Evolutionary conservation across 345 rosid species (phyloP), one percentile per base, ranked within the genome.

Genomic region (Sisymbrium irio): DNA sequence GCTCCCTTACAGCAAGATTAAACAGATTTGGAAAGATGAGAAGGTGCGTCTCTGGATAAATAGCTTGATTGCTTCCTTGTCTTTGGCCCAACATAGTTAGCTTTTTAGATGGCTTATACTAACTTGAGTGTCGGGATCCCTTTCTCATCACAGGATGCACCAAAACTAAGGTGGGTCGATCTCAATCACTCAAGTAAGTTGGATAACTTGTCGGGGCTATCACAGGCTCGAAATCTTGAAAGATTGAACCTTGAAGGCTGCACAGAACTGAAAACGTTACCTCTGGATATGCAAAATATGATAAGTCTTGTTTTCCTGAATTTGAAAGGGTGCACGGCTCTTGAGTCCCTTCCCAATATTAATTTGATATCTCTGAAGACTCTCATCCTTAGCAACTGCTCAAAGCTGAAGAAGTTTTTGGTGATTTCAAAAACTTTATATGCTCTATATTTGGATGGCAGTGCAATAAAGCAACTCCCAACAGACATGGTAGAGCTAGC

Each of bases 321-420:
- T 17, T 25, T 80, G 39, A 61, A 33, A 36, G 76, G 65, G 22
- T 81, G 80, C 18, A 62, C 40, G 14, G 25, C 39, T 1, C 78
- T 67, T 8, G 39, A 37, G 19, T 44, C 41, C 36, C 22, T 74
- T 57, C 62, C 67, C 13, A 40, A 36, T 11, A 54, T 50, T 11
- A 1, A 5, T 5, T 58, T 50, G 62, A 13, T 13, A 1, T 67
- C 30, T 1, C 37, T 65, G 17, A 63, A 50, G 41, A 53, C 55
- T 47, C 70, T 61, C 56, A 36, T 28, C 72, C 77, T 47, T 32
- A 78, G 19, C 18, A 33, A 44, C 6, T 83, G 84, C 76, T 41
- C 27, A 19, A 69, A 30, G 9, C 32, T 80, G 15, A 35, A n/a
- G 33, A 42, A 18, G 0, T 74, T 80, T 57, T 69, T 53, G 4